phyloP scores from a whole-genome alignment of 1,284 basidiomycete species.

The Exobasidium rhododendri region DNA sequence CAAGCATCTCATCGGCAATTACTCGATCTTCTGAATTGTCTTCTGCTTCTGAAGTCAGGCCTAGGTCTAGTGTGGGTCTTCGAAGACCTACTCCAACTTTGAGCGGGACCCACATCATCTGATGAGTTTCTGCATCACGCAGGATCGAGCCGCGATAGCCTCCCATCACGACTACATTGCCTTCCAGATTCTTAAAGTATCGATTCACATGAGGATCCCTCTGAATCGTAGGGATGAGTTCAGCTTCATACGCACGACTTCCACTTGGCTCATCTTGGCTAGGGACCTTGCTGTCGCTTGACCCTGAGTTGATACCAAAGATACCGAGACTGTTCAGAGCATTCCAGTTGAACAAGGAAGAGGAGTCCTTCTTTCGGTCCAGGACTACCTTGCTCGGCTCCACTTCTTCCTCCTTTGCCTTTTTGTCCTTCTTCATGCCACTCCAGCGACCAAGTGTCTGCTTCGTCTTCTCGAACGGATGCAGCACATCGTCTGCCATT shows the following conservation, averaged over 20 bases:
- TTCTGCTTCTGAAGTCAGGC: slow-evolving; percentile 38
- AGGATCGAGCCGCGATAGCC: slow-evolving; percentile 53
- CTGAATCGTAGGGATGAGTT: slow-evolving; percentile 31
- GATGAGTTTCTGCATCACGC: slow-evolving; percentile 40
- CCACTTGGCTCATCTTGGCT: background rate
- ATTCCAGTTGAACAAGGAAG: slow-evolving; percentile 1
- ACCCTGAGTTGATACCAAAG: background rate
- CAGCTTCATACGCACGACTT: slow-evolving; percentile 19
- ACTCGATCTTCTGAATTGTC: slow-evolving; percentile 39
- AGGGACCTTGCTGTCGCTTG: background rate
- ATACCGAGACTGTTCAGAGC: background rate
- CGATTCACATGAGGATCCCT: slow-evolving; percentile 19
- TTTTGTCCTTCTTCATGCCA: slow-evolving; percentile 1
- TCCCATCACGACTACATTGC: slow-evolving; percentile 52
- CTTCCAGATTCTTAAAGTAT: slow-evolving; percentile 43
- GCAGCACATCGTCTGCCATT: slow-evolving; percentile 13
- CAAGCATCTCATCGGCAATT: slow-evolving; percentile 43
- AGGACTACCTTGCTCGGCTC: background rate
- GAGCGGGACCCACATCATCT: slow-evolving; percentile 52
- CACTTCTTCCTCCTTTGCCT: background rate
- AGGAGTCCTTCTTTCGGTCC: background rate
- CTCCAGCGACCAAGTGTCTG: slow-evolving; percentile 1
- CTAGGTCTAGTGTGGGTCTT: slow-evolving; percentile 46
- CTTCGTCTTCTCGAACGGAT: slow-evolving; percentile 13
- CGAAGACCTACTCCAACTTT: slow-evolving; percentile 48